A percentile compares a stretch with the other conserved stretches of the same genome.
These are phyloP conservation scores for Mesembryanthemum crystallinum DNA, from an alignment of 148 eudicot species.

Conservation along the genomic window DNA sequence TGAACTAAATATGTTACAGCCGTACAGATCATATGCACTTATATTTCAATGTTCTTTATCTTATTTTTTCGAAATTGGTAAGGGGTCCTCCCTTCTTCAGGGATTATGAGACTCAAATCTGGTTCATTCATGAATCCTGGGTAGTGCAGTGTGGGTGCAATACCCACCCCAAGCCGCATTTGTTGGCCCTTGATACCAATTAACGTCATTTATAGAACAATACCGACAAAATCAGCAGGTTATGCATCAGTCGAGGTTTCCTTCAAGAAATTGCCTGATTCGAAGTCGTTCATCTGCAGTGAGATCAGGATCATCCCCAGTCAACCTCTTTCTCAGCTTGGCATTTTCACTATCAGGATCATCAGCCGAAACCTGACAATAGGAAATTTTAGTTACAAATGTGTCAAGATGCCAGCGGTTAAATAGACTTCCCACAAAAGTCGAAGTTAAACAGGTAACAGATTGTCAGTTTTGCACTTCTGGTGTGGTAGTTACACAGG, in stretches of 20 bases:
- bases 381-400: not conserved
- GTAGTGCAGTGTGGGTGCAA: too few relatives aligned
- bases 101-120: too few relatives aligned
- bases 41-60: too few relatives aligned
- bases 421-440: not conserved
- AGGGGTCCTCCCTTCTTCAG: too few relatives aligned
- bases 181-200: not conserved
- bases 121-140: too few relatives aligned
- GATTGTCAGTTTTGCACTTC: too few relatives aligned
- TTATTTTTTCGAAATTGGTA: too few relatives aligned
- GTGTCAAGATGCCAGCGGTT: not conserved
- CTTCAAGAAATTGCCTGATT: constrained; percentile 64
- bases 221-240: not conserved
- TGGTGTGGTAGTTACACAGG: not conserved
- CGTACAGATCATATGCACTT: too few relatives aligned
- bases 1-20: too few relatives aligned
- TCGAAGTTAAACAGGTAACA: not conserved
- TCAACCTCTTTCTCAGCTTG: constrained; percentile 50
- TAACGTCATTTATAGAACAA: not conserved
- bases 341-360: constrained; percentile 51
- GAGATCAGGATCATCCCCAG: constrained; percentile 58
- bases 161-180: too few relatives aligned
- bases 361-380: constrained; percentile 49
- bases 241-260: constrained; percentile 31
- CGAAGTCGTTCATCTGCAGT: constrained; percentile 45